Conservation (phyloP, 768 basidiomycete species). For the Kwoniella botswanensis region DNA sequence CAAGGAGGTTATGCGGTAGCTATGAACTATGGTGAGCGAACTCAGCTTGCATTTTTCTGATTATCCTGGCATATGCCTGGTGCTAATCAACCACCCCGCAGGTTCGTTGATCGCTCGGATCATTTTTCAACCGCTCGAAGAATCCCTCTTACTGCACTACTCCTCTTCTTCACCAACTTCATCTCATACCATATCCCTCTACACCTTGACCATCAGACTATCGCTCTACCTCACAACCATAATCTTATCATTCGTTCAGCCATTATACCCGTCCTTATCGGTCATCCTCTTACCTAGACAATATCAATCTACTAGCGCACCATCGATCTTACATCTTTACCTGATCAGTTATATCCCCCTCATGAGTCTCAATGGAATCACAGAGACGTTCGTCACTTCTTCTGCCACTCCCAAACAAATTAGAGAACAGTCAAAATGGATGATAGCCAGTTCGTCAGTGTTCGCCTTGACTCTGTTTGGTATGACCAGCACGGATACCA, state of each 20-base stretch:
- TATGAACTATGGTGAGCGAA: slow-evolving; percentile 83
- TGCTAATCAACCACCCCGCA: slow-evolving; percentile 52
- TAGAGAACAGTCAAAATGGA: slow-evolving; percentile 71
- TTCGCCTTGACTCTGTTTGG: slow-evolving; percentile 67
- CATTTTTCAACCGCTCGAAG: slow-evolving; percentile 93
- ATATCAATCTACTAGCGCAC: slow-evolving; percentile 75
- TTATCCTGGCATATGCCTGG: background rate
- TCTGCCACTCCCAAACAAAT: slow-evolving; percentile 73
- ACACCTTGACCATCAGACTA: slow-evolving; percentile 65
- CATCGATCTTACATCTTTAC: slow-evolving; percentile 76
- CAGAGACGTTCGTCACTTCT: slow-evolving; percentile 88
- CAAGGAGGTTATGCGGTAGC: slow-evolving; percentile 96
- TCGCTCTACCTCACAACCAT: slow-evolving; percentile 73
- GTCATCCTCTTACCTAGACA: slow-evolving; percentile 68
- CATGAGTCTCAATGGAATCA: slow-evolving; percentile 83
- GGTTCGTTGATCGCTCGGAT: slow-evolving; percentile 92
- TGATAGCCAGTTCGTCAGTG: slow-evolving; percentile 73
- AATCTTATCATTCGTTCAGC: slow-evolving; percentile 73
- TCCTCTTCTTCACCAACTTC: slow-evolving; percentile 64
- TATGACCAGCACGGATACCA: slow-evolving; percentile 58
- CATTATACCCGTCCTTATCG: slow-evolving; percentile 73
- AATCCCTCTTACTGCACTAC: slow-evolving; percentile 86
- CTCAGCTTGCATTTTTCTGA: background rate
- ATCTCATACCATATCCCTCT: slow-evolving; percentile 61
- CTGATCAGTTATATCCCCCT: slow-evolving; percentile 81